Conservation (phyloP, 2,329 filamentous ascomycete species). For the Colletotrichum falcatum region DNA sequence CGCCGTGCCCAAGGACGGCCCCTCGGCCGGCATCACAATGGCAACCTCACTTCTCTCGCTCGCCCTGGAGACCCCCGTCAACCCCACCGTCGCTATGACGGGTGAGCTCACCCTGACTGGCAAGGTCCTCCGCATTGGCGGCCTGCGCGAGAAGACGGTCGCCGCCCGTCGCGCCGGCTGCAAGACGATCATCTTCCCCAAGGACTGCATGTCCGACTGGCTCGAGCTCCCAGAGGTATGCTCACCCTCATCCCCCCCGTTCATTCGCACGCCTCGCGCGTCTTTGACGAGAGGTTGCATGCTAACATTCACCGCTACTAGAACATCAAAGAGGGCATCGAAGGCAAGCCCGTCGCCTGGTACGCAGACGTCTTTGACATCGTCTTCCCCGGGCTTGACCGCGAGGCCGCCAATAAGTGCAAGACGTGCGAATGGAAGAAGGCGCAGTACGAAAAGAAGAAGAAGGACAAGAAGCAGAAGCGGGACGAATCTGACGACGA, state of each 20-base stretch:
- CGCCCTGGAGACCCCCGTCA: conserved; percentile 80
- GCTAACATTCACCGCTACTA: conserved; percentile 53
- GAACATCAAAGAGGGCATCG: conserved; percentile 98
- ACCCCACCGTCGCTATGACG: conserved; percentile 95
- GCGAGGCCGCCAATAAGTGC: conserved; percentile 79
- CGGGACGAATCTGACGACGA: conserved; percentile 47
- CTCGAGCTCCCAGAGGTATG: conserved; percentile 94
- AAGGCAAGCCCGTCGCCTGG: conserved; percentile 92
- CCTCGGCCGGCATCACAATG: conserved; percentile 97
- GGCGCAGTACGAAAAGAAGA: conserved; percentile 54
- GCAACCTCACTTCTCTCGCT: conserved; percentile 91
- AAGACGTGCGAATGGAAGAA: conserved; percentile 69
- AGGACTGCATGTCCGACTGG: conserved; percentile 97
- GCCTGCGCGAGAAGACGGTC: conserved; percentile 95
- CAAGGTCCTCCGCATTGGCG: conserved; percentile 95
- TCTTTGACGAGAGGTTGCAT: neutral
- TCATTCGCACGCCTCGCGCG: neutral
- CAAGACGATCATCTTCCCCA: conserved; percentile 93
- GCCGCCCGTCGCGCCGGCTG: conserved; percentile 92
- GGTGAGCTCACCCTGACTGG: conserved; percentile 97
- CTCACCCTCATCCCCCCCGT: conserved; percentile 41
- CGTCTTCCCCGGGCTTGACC: conserved; percentile 86
- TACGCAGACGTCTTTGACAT: conserved; percentile 94
- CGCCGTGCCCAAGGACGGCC: conserved; percentile 94
- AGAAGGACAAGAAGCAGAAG: conserved; percentile 40